phyloP scores from a whole-genome alignment of 1,139 yeast species.

The Geotrichum australiense region DNA sequence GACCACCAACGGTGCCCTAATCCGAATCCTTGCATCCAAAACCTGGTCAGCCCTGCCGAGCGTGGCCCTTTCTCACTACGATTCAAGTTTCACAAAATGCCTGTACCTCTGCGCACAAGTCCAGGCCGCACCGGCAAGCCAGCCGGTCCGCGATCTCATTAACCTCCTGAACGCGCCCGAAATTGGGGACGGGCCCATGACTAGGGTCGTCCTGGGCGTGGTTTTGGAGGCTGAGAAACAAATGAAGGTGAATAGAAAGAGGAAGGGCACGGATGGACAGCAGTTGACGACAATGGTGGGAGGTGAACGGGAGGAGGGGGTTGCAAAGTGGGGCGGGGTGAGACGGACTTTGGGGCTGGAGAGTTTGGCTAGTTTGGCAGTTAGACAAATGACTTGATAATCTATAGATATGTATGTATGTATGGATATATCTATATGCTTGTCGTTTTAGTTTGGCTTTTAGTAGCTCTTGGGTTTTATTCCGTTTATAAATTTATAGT shows the following conservation, averaged over 20 bases:
- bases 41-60: neutral
- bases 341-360: neutral
- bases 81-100: neutral
- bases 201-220: neutral
- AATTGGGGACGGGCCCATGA: neutral
- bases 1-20: neutral
- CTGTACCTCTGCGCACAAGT: neutral
- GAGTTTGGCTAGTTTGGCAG: neutral
- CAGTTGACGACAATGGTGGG: too few species aligned
- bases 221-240: too few species aligned
- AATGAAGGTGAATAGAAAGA: too few species aligned
- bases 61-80: neutral
- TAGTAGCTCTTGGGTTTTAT: too few species aligned
- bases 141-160: neutral
- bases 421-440: too few species aligned
- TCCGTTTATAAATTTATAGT: too few species aligned
- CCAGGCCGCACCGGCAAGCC: neutral
- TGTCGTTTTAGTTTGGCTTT: too few species aligned
- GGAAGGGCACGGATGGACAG: too few species aligned
- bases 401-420: too few species aligned
- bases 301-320: too few species aligned
- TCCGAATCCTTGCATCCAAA: neutral
- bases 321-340: too few species aligned
- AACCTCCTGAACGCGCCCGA: neutral
- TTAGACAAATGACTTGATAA: conserved; percentile 4